Base-by-base conservation (phyloP, 164 flowering plant genomes). In the Dillenia suffruticosa region DNA sequence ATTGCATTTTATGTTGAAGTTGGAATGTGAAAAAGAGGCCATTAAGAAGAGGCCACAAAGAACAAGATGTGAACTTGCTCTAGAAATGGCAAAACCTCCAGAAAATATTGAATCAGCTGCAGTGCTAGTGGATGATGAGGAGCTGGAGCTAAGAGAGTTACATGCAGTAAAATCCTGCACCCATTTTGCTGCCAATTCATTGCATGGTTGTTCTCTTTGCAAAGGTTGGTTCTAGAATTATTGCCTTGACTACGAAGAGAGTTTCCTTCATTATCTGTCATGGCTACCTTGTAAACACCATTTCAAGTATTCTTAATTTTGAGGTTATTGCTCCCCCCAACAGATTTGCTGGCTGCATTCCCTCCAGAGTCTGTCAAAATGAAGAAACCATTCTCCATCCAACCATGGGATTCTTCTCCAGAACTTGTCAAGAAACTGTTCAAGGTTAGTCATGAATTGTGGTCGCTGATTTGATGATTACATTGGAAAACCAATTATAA, bases 321-420 rank as follows among this genome's bases (percentile, higher is more conserved):
- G 24, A 26, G 57, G 48, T 17, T 17, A 59, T 9, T 7, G 40
- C 40, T 32, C 7, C 40, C 40, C 7, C 40, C 40, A 32, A 32
- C 79, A 95, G 97, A 87, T 68, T 77, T 86, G 76, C 74, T 95
- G 71, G 77, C 92, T 16, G 86, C 82, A 70, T 95, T 95, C 71
- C 99, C 99, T 64, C 97, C 99, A 55, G 67, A 53, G 65, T 70
- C 89, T 70, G 89, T 95, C 22, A 78, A 75, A 80, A 95, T 86
- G 99, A 92, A 77, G 81, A 86, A 72, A 64, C 97, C 97, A 15
- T 75, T 95, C 47, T 57, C 66, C 17, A 62, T 57, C 47, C 89
- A 86, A 63, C 97, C 97, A 48, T 95, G 97, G 99, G 81, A 71
- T 70, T 87, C 93, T 58, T 94, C 89, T 43, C 74, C 75, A 56